phyloP scores from a whole-genome alignment of 768 basidiomycete species.

The Lactarius hatsudake region DNA sequence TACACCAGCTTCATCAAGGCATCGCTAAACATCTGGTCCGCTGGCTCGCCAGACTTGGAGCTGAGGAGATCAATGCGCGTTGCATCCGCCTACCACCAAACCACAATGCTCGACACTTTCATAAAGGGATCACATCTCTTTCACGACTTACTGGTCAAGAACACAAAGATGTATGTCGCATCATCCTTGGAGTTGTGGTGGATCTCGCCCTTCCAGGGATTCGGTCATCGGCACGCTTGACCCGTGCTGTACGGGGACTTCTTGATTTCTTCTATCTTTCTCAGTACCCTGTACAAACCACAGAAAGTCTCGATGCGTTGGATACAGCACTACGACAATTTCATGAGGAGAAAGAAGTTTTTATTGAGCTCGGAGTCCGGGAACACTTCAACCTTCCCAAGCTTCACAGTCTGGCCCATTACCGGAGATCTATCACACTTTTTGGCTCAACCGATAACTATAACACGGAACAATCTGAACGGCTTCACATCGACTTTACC shows the following conservation, averaged over 20 bases:
- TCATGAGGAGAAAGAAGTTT: background rate
- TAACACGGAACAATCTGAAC: background rate
- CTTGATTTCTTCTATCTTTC: no score
- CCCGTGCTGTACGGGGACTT: background rate
- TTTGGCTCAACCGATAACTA: background rate
- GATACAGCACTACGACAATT: background rate
- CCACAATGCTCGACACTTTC: constrained; percentile 29
- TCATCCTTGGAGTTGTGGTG: background rate
- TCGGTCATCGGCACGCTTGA: background rate
- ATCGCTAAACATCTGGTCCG: background rate
- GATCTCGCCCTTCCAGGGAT: background rate
- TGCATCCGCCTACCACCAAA: constrained; percentile 29
- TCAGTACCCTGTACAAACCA: constrained; percentile 6
- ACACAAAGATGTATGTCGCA: constrained; percentile 25
- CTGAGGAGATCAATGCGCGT: constrained; percentile 27
- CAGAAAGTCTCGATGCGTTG: no score
- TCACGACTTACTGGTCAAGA: constrained; percentile 30
- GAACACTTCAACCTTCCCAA: background rate
- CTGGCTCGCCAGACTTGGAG: background rate
- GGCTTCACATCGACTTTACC: background rate
- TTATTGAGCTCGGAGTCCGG: background rate
- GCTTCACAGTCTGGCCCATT: background rate
- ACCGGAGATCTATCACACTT: background rate
- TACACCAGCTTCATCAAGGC: background rate
- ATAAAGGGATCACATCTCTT: constrained; percentile 28